Evolutionary conservation across 495 filamentous ascomycete species (phyloP), one percentile per base, ranked within the genome.

Genomic region (Penicillium parvum): DNA sequence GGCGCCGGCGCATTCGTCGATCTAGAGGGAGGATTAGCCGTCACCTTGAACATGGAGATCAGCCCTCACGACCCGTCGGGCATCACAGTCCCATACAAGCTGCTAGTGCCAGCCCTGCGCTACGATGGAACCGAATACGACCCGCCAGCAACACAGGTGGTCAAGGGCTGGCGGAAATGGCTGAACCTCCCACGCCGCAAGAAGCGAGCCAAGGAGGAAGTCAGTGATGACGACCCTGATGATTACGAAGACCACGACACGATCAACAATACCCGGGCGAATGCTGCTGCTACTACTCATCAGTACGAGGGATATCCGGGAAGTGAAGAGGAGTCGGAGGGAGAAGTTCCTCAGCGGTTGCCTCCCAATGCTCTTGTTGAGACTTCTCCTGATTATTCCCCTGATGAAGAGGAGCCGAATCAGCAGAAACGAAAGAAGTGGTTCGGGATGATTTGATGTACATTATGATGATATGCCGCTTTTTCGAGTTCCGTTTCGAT

Each of bases 31-130:
- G 90, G 88, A 2, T 70, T 98, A 16, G 88, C 95, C 37, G 80
- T 98, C 19, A 82, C 76, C 7, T 62, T 98, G 19, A 91, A 94
- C 51, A 78, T 92, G 52, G 92, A 98, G 66, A 78, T 96, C 49
- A 86, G 80, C 50, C 79, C 84, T 19, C 76, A 78, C 43, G 88
- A 97, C 53, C 92, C 94, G 0, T 77, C 83, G 0, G 94, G 92
- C n/a, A 85, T 84, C 50, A 98, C 92, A 2, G 76, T 79, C 32
- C 85, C 88, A 21, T 98, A 98, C 60, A 75, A 90, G 15, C 62
- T 97, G 17, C 76, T 96, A 0, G 83, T 98, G 8, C 92, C 92
- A 5, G 78, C 78, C 40, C 68, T 98, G 18, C 63, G 63, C 40
- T 81, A 79, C 50, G 64, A 74, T 3, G 73, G 69, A 5, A 52